A percentile compares a stretch with the other conserved stretches of the same genome.
Evolutionary conservation across 495 filamentous ascomycete genomes (phyloP).

Genomic region (Evansstolkia leycettana): DNA sequence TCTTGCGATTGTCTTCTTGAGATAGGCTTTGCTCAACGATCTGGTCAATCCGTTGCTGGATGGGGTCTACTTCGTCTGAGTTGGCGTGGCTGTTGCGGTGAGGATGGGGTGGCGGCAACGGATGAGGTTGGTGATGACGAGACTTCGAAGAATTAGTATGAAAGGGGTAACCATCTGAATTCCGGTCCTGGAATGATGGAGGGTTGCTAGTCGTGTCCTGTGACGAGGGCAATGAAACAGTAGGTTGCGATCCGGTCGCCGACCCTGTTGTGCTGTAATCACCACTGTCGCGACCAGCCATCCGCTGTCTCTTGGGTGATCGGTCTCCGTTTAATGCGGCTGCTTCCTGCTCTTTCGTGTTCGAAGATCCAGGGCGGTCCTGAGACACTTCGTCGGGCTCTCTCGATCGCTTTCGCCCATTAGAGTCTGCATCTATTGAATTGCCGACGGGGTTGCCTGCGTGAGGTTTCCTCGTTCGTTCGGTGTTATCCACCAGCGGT

Average conservation of each 20-base stretch:
- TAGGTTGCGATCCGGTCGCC: not conserved
- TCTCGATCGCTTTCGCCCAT: conserved; percentile 30
- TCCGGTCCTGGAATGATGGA: too few species aligned
- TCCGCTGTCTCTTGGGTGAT: conserved; percentile 30
- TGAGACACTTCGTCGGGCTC: conserved; percentile 22
- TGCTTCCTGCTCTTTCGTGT: conserved; percentile 3
- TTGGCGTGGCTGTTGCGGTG: conserved; percentile 7
- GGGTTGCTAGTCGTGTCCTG: not conserved
- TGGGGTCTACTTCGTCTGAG: conserved; percentile 8
- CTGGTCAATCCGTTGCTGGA: conserved; percentile 24
- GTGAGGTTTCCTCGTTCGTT: conserved; percentile 19
- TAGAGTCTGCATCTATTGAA: conserved; percentile 7
- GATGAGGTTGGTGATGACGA: not conserved
- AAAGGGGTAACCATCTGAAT: not conserved
- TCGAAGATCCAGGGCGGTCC: conserved; percentile 3
- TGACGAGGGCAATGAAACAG: not conserved
- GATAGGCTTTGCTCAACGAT: conserved; percentile 18
- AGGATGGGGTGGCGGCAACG: not conserved
- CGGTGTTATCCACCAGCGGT: conserved; percentile 15
- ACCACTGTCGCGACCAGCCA: not conserved
- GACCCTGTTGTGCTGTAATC: not conserved
- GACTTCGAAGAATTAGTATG: not conserved
- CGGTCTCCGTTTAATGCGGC: conserved; percentile 16
- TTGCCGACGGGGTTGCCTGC: conserved; percentile 17
- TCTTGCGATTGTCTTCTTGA: not conserved